Percentiles rank a stretch among this genome's conserved stretches.
phyloP scores from a whole-genome alignment of 2,329 filamentous ascomycete species.

The Metarhizium robertsii region DNA sequence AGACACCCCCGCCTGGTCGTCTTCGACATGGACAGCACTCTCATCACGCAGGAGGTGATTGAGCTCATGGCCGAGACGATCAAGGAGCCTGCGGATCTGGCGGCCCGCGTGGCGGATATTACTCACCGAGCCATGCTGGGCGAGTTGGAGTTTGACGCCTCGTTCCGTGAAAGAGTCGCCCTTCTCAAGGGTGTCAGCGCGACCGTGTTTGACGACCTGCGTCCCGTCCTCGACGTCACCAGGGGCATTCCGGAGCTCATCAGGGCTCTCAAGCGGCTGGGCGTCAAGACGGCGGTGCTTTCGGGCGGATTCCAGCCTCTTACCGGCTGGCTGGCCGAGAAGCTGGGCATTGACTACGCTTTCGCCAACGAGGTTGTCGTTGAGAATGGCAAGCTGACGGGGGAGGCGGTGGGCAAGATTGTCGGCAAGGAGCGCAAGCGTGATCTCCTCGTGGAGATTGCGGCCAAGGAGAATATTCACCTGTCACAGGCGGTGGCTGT shows the following conservation, averaged over 20 bases:
- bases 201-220: conserved; percentile 70
- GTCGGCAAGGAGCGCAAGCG: conserved; percentile 70
- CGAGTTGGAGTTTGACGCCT: conserved; percentile 83
- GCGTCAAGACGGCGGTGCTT: conserved; percentile 80
- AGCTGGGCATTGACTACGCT: conserved; percentile 79
- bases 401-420: conserved; percentile 62
- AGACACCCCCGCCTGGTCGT: conserved; percentile 79
- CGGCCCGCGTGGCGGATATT: conserved; percentile 75
- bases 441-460: conserved; percentile 62
- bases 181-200: conserved; percentile 74
- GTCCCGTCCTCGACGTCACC: conserved; percentile 68
- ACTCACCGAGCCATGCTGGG: conserved; percentile 93
- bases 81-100: conserved; percentile 57
- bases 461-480: conserved; percentile 54
- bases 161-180: conserved; percentile 69
- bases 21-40: conserved; percentile 97
- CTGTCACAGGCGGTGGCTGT: conserved; percentile 63
- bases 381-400: conserved; percentile 54
- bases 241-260: conserved; percentile 70
- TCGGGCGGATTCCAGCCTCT: conserved; percentile 89
- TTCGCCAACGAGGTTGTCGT: conserved; percentile 77
- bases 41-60: conserved; percentile 96
- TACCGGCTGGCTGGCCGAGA: conserved; percentile 72
- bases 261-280: conserved; percentile 63
- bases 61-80: conserved; percentile 84